These are phyloP conservation scores for Apiotrichum laibachii DNA, from an alignment of 1,284 basidiomycete species.

Conservation along the genomic window DNA sequence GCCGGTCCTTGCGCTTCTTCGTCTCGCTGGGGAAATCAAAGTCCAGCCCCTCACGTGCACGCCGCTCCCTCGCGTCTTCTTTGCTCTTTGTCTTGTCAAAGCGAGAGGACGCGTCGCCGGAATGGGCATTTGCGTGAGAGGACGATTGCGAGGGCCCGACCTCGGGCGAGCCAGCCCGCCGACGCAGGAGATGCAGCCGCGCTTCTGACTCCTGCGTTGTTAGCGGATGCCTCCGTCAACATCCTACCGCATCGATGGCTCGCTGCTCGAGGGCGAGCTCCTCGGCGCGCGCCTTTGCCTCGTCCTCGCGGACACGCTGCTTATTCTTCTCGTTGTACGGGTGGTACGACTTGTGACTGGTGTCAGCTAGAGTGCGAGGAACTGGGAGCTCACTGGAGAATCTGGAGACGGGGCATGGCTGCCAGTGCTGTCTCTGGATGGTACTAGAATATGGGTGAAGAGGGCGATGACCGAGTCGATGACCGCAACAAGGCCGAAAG, in stretches of 20 bases:
- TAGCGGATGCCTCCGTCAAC: neutral
- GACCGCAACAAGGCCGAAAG: neutral
- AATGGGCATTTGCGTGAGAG: neutral
- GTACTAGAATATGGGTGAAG: neutral
- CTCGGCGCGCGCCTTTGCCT: conserved; percentile 45
- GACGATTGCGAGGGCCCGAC: neutral
- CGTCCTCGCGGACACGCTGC: conserved; percentile 51
- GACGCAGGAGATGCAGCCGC: conserved; percentile 38
- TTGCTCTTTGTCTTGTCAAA: conserved; percentile 27
- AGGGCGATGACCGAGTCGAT: neutral
- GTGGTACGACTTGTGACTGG: conserved; percentile 53
- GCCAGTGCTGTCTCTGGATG: neutral
- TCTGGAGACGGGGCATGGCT: conserved; percentile 48
- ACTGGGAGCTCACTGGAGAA: conserved; percentile 38
- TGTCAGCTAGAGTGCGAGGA: neutral
- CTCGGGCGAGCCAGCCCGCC: conserved; percentile 36
- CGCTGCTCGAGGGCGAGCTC: conserved; percentile 39
- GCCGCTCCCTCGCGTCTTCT: conserved; percentile 21
- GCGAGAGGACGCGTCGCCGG: neutral
- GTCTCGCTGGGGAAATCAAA: conserved; percentile 48
- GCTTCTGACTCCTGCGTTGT: conserved; percentile 34
- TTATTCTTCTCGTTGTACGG: conserved; percentile 53
- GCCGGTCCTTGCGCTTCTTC: conserved; percentile 19
- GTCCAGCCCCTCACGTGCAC: conserved; percentile 25
- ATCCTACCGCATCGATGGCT: conserved; percentile 36